These are phyloP conservation scores for Wickerhamomyces tratensis DNA, from an alignment of 805 yeast species.

Conservation along the genomic window DNA sequence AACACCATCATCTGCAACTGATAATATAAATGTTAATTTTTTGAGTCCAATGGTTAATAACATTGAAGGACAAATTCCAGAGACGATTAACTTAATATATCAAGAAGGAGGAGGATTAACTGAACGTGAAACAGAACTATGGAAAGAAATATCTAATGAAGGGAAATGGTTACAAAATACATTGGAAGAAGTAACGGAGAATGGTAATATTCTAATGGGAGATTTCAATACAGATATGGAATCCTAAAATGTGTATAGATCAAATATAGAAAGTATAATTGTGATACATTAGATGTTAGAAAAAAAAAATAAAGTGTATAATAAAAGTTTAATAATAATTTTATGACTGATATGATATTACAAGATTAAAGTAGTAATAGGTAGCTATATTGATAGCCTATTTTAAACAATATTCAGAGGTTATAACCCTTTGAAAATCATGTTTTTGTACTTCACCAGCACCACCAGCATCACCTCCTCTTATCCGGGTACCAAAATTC, in stretches of 20 bases:
- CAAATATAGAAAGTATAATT: too few species aligned
- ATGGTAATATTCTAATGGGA: constrained; percentile 21
- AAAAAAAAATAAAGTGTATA: too few species aligned
- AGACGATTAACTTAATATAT: constrained; percentile 17
- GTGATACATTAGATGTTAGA: too few species aligned
- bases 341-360: too few species aligned
- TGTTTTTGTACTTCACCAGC: too few species aligned
- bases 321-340: too few species aligned
- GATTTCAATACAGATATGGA: constrained; percentile 1
- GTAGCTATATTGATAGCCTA: too few species aligned
- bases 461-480: too few species aligned
- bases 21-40: constrained; percentile 20
- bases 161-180: constrained; percentile 48
- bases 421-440: too few species aligned
- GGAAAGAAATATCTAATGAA: constrained; percentile 73
- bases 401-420: too few species aligned
- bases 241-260: neutral
- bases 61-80: constrained; percentile 10
- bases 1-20: constrained; percentile 19
- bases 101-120: constrained; percentile 20
- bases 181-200: constrained; percentile 35
- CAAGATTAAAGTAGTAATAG: too few species aligned
- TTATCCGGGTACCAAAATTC: too few species aligned
- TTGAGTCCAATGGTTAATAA: constrained; percentile 26
- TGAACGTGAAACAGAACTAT: constrained; percentile 40